These are phyloP conservation scores for Tephrocybe rancida DNA, from an alignment of 768 basidiomycete species.

Conservation along the genomic window DNA sequence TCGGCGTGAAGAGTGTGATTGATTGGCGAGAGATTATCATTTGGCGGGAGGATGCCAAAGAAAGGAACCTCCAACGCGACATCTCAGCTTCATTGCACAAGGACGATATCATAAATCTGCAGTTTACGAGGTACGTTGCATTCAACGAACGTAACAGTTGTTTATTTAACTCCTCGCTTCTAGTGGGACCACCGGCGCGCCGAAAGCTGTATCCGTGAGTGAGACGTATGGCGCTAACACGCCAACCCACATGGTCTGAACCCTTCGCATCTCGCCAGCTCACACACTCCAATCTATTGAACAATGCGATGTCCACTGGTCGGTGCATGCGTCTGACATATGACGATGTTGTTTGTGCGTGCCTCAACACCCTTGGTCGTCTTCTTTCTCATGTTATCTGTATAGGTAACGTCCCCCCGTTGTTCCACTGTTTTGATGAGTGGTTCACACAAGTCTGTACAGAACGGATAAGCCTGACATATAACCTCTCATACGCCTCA, in stretches of 20 bases:
- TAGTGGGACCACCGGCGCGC: slow-evolving; percentile 80
- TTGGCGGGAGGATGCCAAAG: slow-evolving; percentile 59
- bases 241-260: neutral
- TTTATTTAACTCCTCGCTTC: neutral
- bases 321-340: slow-evolving; percentile 70
- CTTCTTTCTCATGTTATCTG: neutral
- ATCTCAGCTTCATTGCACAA: slow-evolving; percentile 42
- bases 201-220: slow-evolving; percentile 82
- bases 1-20: slow-evolving; percentile 50
- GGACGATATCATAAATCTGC: slow-evolving; percentile 79
- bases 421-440: slow-evolving; percentile 93
- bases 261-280: slow-evolving; percentile 42
- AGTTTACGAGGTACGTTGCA: slow-evolving; percentile 73
- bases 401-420: slow-evolving; percentile 78
- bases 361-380: neutral
- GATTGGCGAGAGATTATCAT: slow-evolving; percentile 76
- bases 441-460: slow-evolving; percentile 25
- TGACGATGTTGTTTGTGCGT: slow-evolving; percentile 69
- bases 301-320: slow-evolving; percentile 74
- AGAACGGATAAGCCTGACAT: slow-evolving; percentile 4
- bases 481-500: slow-evolving; percentile 52
- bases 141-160: neutral
- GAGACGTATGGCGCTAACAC: too few relatives aligned
- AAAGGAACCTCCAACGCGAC: slow-evolving; percentile 45
- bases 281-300: slow-evolving; percentile 78